Evolutionary conservation across 2,329 filamentous ascomycete species (phyloP), one percentile per base, ranked within the genome.

Genomic region (Sordariomycetes sp.): DNA sequence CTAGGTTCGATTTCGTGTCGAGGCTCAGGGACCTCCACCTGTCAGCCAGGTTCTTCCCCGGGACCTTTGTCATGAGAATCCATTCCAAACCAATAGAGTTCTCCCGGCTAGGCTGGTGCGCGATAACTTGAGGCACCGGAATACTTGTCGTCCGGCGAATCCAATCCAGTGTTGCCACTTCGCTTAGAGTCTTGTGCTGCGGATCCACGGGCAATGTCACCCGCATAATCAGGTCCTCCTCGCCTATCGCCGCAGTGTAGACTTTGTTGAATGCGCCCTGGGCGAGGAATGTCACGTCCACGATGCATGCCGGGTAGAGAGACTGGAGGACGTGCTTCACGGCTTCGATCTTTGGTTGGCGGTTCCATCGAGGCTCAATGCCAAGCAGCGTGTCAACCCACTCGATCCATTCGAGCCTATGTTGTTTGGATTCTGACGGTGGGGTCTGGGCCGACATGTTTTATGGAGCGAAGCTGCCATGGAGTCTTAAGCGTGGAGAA

Each of bases 1-100:
- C 64, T 5, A 75, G 54, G 4, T 58, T 58, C 40, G 63, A 62
- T 59, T 76, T 76, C 8, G 66, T 60, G 3, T 60, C 60, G 62
- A 67, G 62, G 0, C 66, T 53, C 61, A 76, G 67, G 16, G 59
- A 65, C 3, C 67, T 64, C 62, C 64, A 62, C 35, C 61, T 51
- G 52, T 60, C 53, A 61, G 65, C 55, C 1, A 60, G 62, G 5
- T 65, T 59, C 10, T 32, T 60, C 0, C 69, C 70, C 0, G 55
- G 54, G 58, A 71, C 60, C 7, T 61, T 60, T 4, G 67, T 63
- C 68, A 75, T 72, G 11, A 74, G 54, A 11, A 74, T 74, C 72
- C 72, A 76, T 63, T 75, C 71, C n/a, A 70, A 72, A 0, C 69
- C 71, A 24, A 75, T 64, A n/a, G 68, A 62, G 32, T 73, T 75